Conservation (phyloP, 1,284 basidiomycete genomes). For the Heterobasidion annosum region DNA sequence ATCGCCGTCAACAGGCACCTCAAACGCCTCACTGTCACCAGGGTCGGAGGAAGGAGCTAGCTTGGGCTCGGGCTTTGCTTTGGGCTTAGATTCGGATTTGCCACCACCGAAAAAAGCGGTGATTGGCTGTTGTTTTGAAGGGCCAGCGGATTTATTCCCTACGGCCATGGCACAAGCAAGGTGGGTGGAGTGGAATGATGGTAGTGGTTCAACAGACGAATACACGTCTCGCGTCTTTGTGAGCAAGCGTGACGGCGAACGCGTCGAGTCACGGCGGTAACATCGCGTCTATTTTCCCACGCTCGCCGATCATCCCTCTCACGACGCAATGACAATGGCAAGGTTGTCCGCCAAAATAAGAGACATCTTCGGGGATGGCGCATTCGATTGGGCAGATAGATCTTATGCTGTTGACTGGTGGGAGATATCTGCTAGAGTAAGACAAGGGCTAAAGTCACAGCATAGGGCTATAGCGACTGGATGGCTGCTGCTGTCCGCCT, state of each 20-base stretch:
- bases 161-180: neutral
- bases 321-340: neutral
- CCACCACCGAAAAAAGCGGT: conserved; percentile 5
- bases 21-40: conserved; percentile 13
- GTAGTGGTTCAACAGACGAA: neutral
- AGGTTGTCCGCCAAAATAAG: neutral
- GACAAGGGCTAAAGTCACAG: too few relatives aligned
- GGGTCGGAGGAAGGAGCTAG: conserved; percentile 9
- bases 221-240: neutral
- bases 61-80: conserved; percentile 13
- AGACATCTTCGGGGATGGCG: conserved; percentile 23
- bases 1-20: conserved; percentile 13
- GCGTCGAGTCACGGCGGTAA: neutral
- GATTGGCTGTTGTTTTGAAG: conserved; percentile 9
- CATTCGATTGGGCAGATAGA: conserved; percentile 37
- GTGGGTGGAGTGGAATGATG: neutral
- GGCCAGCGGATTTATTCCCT: conserved; percentile 2
- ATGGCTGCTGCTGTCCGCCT: neutral
- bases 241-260: neutral
- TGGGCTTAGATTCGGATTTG: conserved; percentile 10
- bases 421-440: too few relatives aligned
- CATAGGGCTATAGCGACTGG: neutral
- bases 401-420: conserved; percentile 29
- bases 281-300: neutral
- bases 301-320: neutral